These are phyloP conservation scores for Termitomyces sp. DNA, from an alignment of 768 basidiomycete genomes.

Conservation along the genomic window DNA sequence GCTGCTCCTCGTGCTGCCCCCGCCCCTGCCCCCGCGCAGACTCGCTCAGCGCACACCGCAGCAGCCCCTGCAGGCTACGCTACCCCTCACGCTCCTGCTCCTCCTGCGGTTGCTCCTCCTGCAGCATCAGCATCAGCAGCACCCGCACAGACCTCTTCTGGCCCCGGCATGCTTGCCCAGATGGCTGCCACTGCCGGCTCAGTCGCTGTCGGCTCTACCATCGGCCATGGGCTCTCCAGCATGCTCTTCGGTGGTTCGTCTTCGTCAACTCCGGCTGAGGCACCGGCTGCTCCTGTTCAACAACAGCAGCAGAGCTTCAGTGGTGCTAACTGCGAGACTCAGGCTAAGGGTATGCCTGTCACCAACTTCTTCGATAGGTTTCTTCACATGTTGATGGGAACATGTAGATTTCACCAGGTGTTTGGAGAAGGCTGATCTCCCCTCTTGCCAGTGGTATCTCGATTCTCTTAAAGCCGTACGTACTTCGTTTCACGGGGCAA, in stretches of 20 bases:
- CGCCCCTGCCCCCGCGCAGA: constrained; percentile 37
- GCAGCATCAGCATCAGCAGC: constrained; percentile 35
- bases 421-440: constrained; percentile 74
- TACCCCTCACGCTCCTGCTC: constrained; percentile 32
- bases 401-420: constrained; percentile 75
- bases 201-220: constrained; percentile 81
- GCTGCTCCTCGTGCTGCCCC: constrained; percentile 40
- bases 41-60: constrained; percentile 44
- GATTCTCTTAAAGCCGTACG: constrained; percentile 85
- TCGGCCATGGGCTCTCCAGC: constrained; percentile 85
- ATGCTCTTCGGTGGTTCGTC: constrained; percentile 82
- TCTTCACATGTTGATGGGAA: background rate
- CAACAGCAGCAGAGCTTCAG: constrained; percentile 33
- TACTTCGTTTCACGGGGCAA: constrained; percentile 11
- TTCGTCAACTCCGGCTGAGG: constrained; percentile 37
- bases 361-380: background rate
- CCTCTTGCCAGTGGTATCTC: constrained; percentile 80
- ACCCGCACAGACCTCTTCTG: constrained; percentile 33
- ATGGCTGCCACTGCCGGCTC: constrained; percentile 92
- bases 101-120: constrained; percentile 37
- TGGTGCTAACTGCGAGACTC: constrained; percentile 60
- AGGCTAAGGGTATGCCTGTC: constrained; percentile 63
- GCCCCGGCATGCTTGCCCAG: constrained; percentile 72
- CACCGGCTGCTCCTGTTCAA: constrained; percentile 45
- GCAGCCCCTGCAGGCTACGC: constrained; percentile 43